Evolutionary conservation across 1,284 basidiomycete species (phyloP).

Genomic region (Ceratobasidium sp.): DNA sequence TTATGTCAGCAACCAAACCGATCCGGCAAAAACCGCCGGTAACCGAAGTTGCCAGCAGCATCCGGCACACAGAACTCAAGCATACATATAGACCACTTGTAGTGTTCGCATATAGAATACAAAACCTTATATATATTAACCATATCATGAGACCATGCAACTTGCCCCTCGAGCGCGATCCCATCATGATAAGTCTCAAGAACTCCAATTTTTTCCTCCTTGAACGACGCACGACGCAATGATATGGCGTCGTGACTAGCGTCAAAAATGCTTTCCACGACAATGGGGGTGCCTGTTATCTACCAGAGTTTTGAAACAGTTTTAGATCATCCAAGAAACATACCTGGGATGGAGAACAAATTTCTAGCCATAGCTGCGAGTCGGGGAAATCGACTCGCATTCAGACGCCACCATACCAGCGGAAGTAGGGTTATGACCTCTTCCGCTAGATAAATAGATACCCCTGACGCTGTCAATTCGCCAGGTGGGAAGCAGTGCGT

Average conservation of each 20-base stretch:
- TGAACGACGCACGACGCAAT: conserved; percentile 36
- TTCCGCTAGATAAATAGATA: no score
- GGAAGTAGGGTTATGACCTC: no score
- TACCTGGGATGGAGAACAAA: neutral
- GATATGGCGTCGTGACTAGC: no score
- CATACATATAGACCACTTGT: neutral
- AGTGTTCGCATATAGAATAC: neutral
- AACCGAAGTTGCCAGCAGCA: no score
- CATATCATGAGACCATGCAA: neutral
- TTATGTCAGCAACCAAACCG: no score
- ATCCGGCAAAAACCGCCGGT: no score
- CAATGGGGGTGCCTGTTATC: no score
- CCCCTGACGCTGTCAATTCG: no score
- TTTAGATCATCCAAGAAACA: neutral
- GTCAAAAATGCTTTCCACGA: conserved; percentile 17
- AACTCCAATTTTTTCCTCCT: conserved; percentile 22
- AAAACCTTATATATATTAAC: neutral
- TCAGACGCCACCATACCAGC: no score
- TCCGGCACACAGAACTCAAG: no score
- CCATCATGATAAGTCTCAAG: conserved; percentile 16
- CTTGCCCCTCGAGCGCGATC: neutral
- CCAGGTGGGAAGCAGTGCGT: neutral
- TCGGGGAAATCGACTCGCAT: no score
- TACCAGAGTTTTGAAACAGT: neutral
- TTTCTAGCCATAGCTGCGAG: neutral